Evolutionary conservation across 768 basidiomycete species (phyloP), one percentile per base, ranked within the genome.

Genomic region (Filobasidium wieringae): DNA sequence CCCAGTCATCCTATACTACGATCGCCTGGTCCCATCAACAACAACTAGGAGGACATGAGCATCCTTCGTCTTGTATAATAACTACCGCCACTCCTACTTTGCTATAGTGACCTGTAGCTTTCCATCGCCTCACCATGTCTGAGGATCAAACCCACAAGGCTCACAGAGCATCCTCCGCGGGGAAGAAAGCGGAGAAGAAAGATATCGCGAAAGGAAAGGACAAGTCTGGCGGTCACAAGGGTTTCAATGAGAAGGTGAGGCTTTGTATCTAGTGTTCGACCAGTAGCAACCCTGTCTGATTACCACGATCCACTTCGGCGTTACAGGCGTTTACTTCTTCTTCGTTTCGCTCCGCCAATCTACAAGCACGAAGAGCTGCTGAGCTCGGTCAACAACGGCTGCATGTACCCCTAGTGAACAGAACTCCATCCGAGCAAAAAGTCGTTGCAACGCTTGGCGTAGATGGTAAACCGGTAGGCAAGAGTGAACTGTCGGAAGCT

Each of bases 381-480:
- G 95, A 99, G 70, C 82, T 84, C 55, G 90, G 95, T 71, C 93
- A 99, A 75, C 88, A 88, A 1, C 81, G 91, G 40, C 80, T 99
- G 0, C 95, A 99, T 72, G 95, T 97, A 7, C 95, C 95, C 14
- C 81, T 95, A 29, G 88, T 97, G 53, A 85, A 96, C 73, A 82
- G 95, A 51, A 96, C 90, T 9, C 93, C 95, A 4, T 73, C 73
- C 39, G 77, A 76, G 51, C 58, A 71, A n/a, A 71, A 71, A 41
- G 65, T 74, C 17, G 73, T 72, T 0, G 61, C 57, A 0, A 63
- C 73, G 36, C 66, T 72, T 29, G 74, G 72, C 6, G 69, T 71
- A 60, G 72, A 73, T 60, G 72, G 73, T n/a, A 85, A 90, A 61
- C 83, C 86, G 55, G 7, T 56, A 27, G 30, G 27, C 8, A 50